These are phyloP conservation scores for Sporothrix brunneoviolacea DNA, from an alignment of 2,329 filamentous ascomycete genomes.

Conservation along the genomic window DNA sequence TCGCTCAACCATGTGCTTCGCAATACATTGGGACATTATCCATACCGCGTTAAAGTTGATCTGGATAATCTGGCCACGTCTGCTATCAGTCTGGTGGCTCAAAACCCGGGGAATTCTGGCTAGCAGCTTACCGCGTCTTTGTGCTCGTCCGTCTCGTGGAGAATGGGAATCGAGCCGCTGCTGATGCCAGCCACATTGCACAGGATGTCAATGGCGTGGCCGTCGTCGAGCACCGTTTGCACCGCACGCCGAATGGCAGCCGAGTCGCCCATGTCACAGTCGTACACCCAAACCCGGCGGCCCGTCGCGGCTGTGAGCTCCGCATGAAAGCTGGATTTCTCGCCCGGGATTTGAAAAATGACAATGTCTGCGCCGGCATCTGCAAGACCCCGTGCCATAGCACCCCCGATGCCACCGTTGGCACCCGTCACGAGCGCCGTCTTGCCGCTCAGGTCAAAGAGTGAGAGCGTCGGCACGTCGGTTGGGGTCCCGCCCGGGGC, in stretches of 20 bases:
- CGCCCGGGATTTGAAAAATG: conserved; percentile 14
- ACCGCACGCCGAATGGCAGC: background rate
- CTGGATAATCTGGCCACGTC: conserved; percentile 5
- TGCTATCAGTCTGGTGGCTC: too few species aligned
- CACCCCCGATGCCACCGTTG: conserved; percentile 7
- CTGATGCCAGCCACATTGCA: conserved; percentile 19
- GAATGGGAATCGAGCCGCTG: conserved; percentile 15
- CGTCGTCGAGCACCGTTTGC: background rate
- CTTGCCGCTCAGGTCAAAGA: conserved; percentile 8
- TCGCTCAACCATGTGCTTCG: conserved; percentile 15
- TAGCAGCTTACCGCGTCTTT: conserved; percentile 10
- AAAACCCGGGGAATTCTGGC: too few species aligned
- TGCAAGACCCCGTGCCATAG: background rate
- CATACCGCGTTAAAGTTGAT: conserved; percentile 17
- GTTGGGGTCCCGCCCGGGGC: background rate
- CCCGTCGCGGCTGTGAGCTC: background rate
- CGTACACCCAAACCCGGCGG: background rate
- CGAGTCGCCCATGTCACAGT: background rate
- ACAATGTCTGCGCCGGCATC: conserved; percentile 12
- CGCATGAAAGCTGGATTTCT: background rate
- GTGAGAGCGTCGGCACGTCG: conserved; percentile 1
- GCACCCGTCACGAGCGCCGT: conserved; percentile 4
- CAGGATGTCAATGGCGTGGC: conserved; percentile 13
- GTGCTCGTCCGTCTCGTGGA: conserved; percentile 17
- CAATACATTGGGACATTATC: conserved; percentile 15